Evolutionary conservation across 345 rosid species (phyloP), one percentile per base, ranked within the genome.

Genomic region (Raphanus raphanistrum): DNA sequence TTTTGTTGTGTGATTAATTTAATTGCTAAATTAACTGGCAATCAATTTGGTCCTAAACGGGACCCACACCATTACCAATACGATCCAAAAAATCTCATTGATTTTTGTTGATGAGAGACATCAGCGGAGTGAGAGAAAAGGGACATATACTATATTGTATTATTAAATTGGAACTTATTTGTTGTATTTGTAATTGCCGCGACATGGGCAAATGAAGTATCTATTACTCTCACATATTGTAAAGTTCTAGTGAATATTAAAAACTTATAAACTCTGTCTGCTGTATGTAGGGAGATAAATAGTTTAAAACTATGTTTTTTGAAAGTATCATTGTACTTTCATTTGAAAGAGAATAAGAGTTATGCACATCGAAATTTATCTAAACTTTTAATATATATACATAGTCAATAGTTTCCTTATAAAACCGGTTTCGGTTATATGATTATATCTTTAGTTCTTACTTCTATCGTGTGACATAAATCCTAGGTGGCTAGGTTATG

Each of bases 11-110:
- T 43, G 7, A 63, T 52, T 33, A 76, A 41, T 80, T 83, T 81
- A 38, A 79, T 76, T 76, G 86, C 16, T 70, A 65, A 82, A 83
- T 74, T 74, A 73, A 82, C 91, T 88, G 91, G 87, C 88, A 87
- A 81, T 86, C 94, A 89, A 82, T 75, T 79, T 85, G 81, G 81
- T 78, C 58, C 66, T 5, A 36, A 73, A 6, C 55, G 83, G 94
- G 88, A 63, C 97, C 94, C 84, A 77, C 68, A 36, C 36, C 38
- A 63, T 67, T 73, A 79, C 74, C 57, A 73, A 61, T 50, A 73
- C 41, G 50, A 67, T 54, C 32, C 61, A 71, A 3, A 73, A 73
- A 68, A 62, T 68, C 74, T 36, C 63, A 41, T 27, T 74, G 67
- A 43, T 75, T 82, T 77, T 76, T 63, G 60, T 76, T 77, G 36